Percentiles rank a stretch among this genome's conserved stretches.
These are phyloP conservation scores for Kalanchoe fedtschenkoi DNA, from an alignment of 164 flowering plant genomes.

Conservation along the genomic window DNA sequence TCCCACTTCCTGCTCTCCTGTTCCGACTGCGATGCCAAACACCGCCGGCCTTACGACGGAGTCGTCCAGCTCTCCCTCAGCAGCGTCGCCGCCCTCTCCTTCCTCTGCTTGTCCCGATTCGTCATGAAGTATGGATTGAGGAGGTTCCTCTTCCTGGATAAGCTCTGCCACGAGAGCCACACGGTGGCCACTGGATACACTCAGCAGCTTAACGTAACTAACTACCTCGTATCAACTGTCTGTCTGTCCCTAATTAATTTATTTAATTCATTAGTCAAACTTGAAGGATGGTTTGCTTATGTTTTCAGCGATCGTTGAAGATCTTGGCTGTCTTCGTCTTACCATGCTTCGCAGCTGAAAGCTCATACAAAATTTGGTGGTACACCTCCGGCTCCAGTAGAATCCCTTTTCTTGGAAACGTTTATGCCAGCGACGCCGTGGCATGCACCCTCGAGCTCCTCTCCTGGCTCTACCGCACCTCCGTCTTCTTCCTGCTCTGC, in stretches of 20 bases:
- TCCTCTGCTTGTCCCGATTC: constrained; percentile 51
- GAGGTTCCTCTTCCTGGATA: constrained; percentile 76
- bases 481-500: constrained; percentile 68
- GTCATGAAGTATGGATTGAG: constrained; percentile 54
- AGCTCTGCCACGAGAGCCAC: constrained; percentile 70
- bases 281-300: neutral
- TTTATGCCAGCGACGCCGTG: constrained; percentile 20
- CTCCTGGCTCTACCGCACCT: constrained; percentile 76
- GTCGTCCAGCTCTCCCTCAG: constrained; percentile 66
- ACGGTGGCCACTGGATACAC: constrained; percentile 53
- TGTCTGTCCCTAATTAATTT: too few relatives aligned
- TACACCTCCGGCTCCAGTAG: constrained; percentile 33
- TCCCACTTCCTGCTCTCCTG: constrained; percentile 70
- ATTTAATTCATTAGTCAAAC: too few relatives aligned
- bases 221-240: too few relatives aligned
- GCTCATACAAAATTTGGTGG: constrained; percentile 55
- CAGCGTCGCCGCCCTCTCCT: constrained; percentile 52
- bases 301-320: constrained; percentile 48
- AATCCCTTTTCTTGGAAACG: constrained; percentile 30
- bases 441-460: constrained; percentile 31
- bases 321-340: constrained; percentile 28
- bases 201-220: constrained; percentile 52
- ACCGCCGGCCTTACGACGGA: constrained; percentile 49
- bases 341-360: constrained; percentile 32
- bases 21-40: constrained; percentile 42